Evolutionary conservation across 1,284 basidiomycete species (phyloP), one percentile per base, ranked within the genome.

Genomic region (Lentinula novae-zelandiae): DNA sequence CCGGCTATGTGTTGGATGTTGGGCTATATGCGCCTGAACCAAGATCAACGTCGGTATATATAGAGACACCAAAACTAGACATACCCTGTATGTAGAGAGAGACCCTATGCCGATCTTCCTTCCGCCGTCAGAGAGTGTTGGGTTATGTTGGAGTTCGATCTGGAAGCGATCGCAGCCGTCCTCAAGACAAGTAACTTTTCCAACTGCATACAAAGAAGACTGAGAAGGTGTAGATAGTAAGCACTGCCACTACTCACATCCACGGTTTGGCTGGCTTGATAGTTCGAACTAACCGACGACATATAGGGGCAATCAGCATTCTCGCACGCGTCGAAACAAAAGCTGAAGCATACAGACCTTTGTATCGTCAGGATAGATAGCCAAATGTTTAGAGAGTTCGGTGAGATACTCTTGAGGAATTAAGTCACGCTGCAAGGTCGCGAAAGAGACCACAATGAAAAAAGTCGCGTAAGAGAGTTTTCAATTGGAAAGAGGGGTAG

Each of bases 21-120:
- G 57, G 20, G 62, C 62, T 27, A 75, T 71, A 61, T 77, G 75
- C 33, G 54, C 51, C 73, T 76, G 50, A 27, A 34, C 33, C 20
- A 40, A 57, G 17, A 5, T 27, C 10, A 22, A 22, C 48, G 20
- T 20, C 31, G 9, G 42, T 4, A 57, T 5, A 63, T 17, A 15
- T 3, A 33, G 39, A 53, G n/a, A 17, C 60, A 39, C n/a, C 8
- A 46, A 6, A 12, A 38, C 6, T 17, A 40, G 42, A 67, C 75
- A 58, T 67, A 83, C 82, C 58, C 76, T 72, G 67, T 81, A 84
- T 1, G 73, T 68, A 15, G 69, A 68, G 44, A 84, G 66, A 15
- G 76, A 76, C 10, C 81, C 81, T 55, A 82, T 65, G 13, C 82
- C 81, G 39, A 73, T 72, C 17, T 61, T 62, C 62, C 68, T 69